These are phyloP conservation scores for Primulina eburnea DNA, from an alignment of 257 asterid species.

Conservation along the genomic window DNA sequence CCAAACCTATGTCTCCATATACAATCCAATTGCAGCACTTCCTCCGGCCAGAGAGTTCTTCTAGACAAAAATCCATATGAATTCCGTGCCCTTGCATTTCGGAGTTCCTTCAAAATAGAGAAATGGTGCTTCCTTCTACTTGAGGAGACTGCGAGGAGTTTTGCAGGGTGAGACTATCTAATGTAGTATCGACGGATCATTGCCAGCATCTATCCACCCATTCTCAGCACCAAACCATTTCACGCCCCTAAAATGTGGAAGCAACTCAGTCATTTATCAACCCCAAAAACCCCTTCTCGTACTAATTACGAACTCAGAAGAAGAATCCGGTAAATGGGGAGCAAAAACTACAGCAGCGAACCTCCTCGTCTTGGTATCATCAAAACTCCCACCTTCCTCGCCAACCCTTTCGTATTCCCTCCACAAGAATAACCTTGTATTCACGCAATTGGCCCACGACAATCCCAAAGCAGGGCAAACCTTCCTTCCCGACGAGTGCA, in stretches of 20 bases:
- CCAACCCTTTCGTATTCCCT: constrained; percentile 52
- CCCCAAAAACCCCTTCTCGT: constrained; percentile 66
- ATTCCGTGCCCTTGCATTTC: neutral
- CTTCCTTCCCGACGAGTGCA: constrained; percentile 71
- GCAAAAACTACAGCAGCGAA: constrained; percentile 74
- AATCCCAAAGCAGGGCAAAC: constrained; percentile 77
- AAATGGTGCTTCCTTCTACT: too few species aligned
- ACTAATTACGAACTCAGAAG: constrained; percentile 61
- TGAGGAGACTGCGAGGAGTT: too few species aligned
- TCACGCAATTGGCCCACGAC: constrained; percentile 95
- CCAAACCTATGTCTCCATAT: too few species aligned
- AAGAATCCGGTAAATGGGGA: constrained; percentile 75
- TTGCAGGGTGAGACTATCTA: neutral
- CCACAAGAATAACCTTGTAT: constrained; percentile 71
- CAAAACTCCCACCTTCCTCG: constrained; percentile 31
- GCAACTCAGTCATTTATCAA: constrained; percentile 28
- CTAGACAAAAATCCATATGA: neutral
- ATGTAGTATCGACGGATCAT: neutral
- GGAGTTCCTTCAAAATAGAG: neutral
- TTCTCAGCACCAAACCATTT: neutral
- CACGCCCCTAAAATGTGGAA: neutral
- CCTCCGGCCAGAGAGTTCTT: neutral
- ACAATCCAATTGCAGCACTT: neutral
- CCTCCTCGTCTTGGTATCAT: constrained; percentile 46
- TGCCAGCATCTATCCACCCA: neutral